phyloP scores from a whole-genome alignment of 2,329 filamentous ascomycete species.

The Phyllosticta ampelicida region DNA sequence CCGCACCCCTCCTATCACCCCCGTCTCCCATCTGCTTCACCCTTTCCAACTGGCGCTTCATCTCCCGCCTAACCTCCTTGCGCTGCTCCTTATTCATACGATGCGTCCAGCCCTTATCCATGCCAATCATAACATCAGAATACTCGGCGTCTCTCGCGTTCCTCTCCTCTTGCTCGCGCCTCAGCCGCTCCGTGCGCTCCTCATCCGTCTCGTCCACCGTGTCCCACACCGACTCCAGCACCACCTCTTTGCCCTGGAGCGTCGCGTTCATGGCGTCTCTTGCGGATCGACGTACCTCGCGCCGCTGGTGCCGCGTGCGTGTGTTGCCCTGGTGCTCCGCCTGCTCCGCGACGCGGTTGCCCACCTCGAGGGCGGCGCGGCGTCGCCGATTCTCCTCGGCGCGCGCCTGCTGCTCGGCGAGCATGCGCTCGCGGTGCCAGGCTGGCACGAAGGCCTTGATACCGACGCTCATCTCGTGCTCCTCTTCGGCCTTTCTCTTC shows the following conservation, averaged over 20 bases:
- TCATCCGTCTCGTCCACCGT: background rate
- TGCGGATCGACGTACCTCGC: background rate
- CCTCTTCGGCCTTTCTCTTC: conserved; percentile 11
- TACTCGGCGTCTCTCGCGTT: background rate
- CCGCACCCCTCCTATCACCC: too few relatives aligned
- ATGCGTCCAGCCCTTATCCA: background rate
- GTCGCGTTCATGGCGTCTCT: background rate
- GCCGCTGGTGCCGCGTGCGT: background rate
- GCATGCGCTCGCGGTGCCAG: conserved; percentile 48
- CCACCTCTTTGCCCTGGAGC: background rate
- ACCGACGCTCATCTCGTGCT: conserved; percentile 18
- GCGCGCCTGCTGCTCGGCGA: conserved; percentile 16
- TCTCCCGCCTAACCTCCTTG: background rate
- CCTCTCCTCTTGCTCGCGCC: background rate
- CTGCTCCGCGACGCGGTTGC: background rate
- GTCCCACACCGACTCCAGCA: background rate
- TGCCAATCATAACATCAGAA: background rate
- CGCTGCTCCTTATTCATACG: background rate
- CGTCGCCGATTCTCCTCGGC: background rate
- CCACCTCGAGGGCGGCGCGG: background rate
- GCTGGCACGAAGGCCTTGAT: conserved; percentile 61
- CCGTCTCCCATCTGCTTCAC: too few relatives aligned
- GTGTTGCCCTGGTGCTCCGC: background rate
- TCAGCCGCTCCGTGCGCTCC: background rate
- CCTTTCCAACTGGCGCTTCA: background rate